These are phyloP conservation scores for Hypoxylon sp. DNA, from an alignment of 2,329 filamentous ascomycete genomes.

Conservation along the genomic window DNA sequence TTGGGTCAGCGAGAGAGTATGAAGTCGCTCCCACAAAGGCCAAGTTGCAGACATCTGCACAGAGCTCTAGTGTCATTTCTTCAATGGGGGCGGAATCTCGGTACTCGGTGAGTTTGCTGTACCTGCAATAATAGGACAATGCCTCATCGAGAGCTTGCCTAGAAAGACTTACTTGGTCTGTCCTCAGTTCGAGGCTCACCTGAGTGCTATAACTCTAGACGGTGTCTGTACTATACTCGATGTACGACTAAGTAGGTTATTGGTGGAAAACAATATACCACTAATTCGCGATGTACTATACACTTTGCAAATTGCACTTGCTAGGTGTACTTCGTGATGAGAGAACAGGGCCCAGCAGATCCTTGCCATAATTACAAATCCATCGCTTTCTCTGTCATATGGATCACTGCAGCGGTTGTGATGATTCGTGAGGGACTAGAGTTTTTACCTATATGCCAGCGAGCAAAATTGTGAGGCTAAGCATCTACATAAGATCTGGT, in stretches of 20 bases:
- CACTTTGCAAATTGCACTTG: not conserved
- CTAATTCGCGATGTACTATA: not conserved
- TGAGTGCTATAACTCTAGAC: not conserved
- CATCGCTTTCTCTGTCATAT: not conserved
- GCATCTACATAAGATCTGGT: not conserved
- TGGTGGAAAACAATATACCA: not conserved
- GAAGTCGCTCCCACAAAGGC: conserved; percentile 23
- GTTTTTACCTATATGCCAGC: not conserved
- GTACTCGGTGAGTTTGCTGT: conserved; percentile 3
- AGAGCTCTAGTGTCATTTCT: not conserved
- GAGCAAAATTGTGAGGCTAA: not conserved
- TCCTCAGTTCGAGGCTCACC: not conserved
- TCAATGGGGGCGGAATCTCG: not conserved
- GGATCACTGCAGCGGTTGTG: not conserved
- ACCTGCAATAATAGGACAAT: not conserved
- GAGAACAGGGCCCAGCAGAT: not conserved
- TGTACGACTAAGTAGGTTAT: conserved; percentile 8
- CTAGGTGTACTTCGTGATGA: not conserved
- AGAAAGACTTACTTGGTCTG: not conserved
- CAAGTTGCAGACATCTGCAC: not conserved
- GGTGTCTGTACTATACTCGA: not conserved
- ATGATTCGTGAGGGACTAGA: not conserved
- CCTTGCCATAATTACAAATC: no score
- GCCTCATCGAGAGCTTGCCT: not conserved
- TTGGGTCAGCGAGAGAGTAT: conserved; percentile 85